Conservation (phyloP, 2,329 filamentous ascomycete genomes). For the Penicillium thymicola region DNA sequence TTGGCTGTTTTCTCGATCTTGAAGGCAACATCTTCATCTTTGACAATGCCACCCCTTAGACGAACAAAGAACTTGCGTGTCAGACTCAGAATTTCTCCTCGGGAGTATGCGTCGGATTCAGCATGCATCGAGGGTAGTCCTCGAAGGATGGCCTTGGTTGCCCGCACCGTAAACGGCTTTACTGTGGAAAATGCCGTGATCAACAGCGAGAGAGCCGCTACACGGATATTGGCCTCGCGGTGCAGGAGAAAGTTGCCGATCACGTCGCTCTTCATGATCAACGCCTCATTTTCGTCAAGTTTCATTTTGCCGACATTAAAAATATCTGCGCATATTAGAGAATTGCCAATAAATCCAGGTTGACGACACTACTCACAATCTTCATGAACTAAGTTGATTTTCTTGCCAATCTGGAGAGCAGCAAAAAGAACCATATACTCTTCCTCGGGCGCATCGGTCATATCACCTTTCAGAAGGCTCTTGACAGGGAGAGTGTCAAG, state of each 20-base stretch:
- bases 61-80: slow-evolving; percentile 75
- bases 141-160: slow-evolving; percentile 60
- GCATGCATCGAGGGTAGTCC: slow-evolving; percentile 72
- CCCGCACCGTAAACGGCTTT: slow-evolving; percentile 63
- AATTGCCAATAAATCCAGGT: slow-evolving; percentile 9
- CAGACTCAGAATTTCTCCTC: slow-evolving; percentile 73
- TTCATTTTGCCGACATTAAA: slow-evolving; percentile 19
- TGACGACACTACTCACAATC: slow-evolving; percentile 47
- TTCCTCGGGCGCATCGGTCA: slow-evolving; percentile 48
- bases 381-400: slow-evolving; percentile 66
- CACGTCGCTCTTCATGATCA: slow-evolving; percentile 36
- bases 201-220: slow-evolving; percentile 77
- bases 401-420: slow-evolving; percentile 69
- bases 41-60: slow-evolving; percentile 61
- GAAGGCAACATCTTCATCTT: slow-evolving; percentile 28
- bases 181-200: slow-evolving; percentile 72
- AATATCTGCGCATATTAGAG: slow-evolving; percentile 27
- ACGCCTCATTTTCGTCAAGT: slow-evolving; percentile 11
- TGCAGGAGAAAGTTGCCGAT: slow-evolving; percentile 41
- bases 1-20: slow-evolving; percentile 9
- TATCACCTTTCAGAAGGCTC: slow-evolving; percentile 47
- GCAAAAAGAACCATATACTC: slow-evolving; percentile 62
- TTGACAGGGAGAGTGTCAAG: slow-evolving; percentile 57
- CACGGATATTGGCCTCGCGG: slow-evolving; percentile 63
- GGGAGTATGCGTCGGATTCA: slow-evolving; percentile 80